Base-by-base conservation (phyloP, 2,329 filamentous ascomycete species). In the Cytospora mali region DNA sequence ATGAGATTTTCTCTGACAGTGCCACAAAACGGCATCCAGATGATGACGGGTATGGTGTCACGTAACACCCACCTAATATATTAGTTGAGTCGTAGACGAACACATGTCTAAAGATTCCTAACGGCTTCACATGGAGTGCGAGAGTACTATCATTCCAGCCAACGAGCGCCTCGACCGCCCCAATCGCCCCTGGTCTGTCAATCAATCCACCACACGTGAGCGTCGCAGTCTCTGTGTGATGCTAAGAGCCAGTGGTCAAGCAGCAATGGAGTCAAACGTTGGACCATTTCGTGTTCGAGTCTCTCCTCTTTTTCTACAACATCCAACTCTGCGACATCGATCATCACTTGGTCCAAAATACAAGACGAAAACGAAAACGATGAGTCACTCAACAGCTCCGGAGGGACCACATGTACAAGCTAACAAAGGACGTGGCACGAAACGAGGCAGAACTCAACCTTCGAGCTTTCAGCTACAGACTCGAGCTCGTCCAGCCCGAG, bases 11-110 rank as follows among this genome's bases (percentile, higher is more conserved):
- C 64, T 69, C 65, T 70, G 57, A 72, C 73, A 71, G 75, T 76
- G 58, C 55, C 69, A 76, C 75, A 66, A 58, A 55, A 57, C 58
- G 68, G 68, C 68, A 68, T 66, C 70, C 70, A 64, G 67, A 66
- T 67, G 66, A 71, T 75, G 74, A 76, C 72, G 75, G 75, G 69
- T 73, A 73, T 66, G 69, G 77, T 78, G 73, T 65, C 63, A 76
- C 70, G 74, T 72, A 52, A 62, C 62, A 71, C 72, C 42, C 14
- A 16, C 52, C 46, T 27, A 28, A 49, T 48, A 18, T 35, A 55
- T 50, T 23, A 57, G 42, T 62, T 55, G 51, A 62, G 50, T 62
- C 49, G 25, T 25, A 29, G 54, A 64, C 39, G 54, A 62, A 51
- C 42, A 21, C 54, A 54, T 58, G 54, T 31, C 31, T 16, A 52